Evolutionary conservation across 208 protist species (phyloP).

Genomic region (Acanthamoeba sp.): DNA sequence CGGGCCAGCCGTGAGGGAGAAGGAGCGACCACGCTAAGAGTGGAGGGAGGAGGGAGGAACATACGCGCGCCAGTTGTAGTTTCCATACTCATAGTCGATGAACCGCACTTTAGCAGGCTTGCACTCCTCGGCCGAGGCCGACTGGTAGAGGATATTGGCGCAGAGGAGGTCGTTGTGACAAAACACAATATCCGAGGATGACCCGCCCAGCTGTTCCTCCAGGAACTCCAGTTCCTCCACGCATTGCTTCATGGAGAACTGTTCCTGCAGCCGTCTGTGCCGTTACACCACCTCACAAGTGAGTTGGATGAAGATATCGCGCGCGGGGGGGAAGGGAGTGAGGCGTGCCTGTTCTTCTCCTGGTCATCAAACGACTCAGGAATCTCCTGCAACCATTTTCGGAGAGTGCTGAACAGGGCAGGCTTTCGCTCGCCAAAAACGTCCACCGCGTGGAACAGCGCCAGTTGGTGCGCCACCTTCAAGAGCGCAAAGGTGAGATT

Average conservation of each 20-base stretch:
- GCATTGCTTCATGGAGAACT: constrained; percentile 15
- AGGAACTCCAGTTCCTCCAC: constrained; percentile 61
- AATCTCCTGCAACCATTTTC: constrained; percentile 61
- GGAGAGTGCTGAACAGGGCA: constrained; percentile 43
- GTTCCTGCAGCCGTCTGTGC: constrained; percentile 40
- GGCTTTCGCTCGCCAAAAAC: constrained; percentile 13
- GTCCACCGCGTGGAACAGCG: constrained; percentile 37
- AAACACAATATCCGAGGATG: constrained; percentile 36
- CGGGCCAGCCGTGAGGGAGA: background rate
- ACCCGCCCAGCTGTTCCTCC: constrained; percentile 61
- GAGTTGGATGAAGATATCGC: too few species aligned
- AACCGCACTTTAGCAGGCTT: constrained; percentile 35
- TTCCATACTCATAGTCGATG: constrained; percentile 70
- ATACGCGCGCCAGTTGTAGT: constrained; percentile 66
- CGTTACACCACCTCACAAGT: too few species aligned
- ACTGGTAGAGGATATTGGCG: constrained; percentile 65
- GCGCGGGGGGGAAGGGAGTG: background rate
- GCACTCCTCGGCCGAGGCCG: background rate
- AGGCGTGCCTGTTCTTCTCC: constrained; percentile 33
- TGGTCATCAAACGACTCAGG: constrained; percentile 11
- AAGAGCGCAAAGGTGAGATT: background rate
- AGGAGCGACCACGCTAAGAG: background rate
- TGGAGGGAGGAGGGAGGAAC: background rate
- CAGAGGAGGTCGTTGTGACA: constrained; percentile 69
- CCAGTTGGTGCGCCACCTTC: constrained; percentile 55